Evolutionary conservation across 2,329 filamentous ascomycete species (phyloP).

Genomic region (Dichotomopilus funicola): DNA sequence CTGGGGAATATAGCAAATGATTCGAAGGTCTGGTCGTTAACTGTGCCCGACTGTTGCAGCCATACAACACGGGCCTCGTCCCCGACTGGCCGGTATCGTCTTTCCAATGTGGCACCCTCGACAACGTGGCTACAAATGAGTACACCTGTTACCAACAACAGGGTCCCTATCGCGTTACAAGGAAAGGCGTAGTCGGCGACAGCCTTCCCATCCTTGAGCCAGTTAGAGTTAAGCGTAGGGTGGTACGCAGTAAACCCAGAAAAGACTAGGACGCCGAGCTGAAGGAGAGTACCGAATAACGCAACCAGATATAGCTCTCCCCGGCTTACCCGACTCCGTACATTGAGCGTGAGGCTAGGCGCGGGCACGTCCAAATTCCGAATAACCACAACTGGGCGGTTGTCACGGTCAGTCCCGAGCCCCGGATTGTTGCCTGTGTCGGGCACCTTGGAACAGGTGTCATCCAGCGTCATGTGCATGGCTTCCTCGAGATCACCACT

Average conservation of each 20-base stretch:
- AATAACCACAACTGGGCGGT: background rate
- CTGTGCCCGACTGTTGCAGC: background rate
- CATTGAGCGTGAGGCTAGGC: background rate
- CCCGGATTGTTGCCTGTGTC: background rate
- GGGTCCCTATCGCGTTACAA: background rate
- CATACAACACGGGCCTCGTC: background rate
- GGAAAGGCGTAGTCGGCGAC: background rate
- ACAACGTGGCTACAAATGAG: background rate
- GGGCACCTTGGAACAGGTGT: background rate
- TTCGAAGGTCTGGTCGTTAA: background rate
- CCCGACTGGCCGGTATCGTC: background rate
- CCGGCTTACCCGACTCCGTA: background rate
- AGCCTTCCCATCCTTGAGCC: background rate
- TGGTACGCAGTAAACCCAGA: background rate
- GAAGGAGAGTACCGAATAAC: background rate
- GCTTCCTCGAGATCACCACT: background rate
- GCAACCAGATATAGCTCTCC: background rate
- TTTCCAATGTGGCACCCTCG: background rate
- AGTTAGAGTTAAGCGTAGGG: background rate
- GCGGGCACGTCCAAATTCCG: background rate
- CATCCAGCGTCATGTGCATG: background rate
- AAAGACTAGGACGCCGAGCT: background rate
- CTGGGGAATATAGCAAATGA: background rate
- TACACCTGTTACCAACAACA: background rate
- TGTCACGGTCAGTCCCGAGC: background rate